phyloP scores from a whole-genome alignment of 2,329 filamentous ascomycete species.

The Keithomyces neogunnii region DNA sequence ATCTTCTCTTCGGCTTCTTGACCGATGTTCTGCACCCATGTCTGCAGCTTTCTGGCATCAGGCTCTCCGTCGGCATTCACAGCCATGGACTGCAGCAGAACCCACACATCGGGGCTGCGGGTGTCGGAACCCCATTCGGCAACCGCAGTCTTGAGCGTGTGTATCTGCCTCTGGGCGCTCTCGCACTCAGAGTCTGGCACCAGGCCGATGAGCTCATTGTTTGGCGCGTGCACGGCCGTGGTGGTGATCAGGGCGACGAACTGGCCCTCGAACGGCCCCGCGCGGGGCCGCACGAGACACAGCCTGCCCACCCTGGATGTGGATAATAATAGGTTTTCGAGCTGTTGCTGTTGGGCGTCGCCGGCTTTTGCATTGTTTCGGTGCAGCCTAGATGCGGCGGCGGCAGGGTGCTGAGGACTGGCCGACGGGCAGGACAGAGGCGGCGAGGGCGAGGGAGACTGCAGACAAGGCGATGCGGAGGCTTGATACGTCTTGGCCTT shows the following conservation, averaged over 20 bases:
- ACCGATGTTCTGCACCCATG: conserved; percentile 46
- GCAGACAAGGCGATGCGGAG: conserved; percentile 3
- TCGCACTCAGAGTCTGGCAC: conserved; percentile 26
- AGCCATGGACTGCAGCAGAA: conserved; percentile 38
- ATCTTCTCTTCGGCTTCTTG: conserved; percentile 37
- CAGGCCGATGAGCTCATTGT: conserved; percentile 21
- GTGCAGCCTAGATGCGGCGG: conserved; percentile 1
- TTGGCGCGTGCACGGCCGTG: conserved; percentile 8
- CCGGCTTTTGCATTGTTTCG: neutral
- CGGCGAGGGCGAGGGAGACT: neutral
- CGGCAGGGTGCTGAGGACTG: neutral
- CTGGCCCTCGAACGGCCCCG: conserved; percentile 41
- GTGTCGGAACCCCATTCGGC: conserved; percentile 23
- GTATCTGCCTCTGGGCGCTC: conserved; percentile 32
- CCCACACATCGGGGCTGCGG: conserved; percentile 37
- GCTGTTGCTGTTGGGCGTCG: conserved; percentile 2
- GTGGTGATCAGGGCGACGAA: conserved; percentile 39
- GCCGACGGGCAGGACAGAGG: neutral
- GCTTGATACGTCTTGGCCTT: neutral
- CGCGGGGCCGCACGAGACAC: conserved; percentile 36
- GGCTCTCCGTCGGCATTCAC: conserved; percentile 28
- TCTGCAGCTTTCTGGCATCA: conserved; percentile 37
- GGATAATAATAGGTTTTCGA: conserved; percentile 31
- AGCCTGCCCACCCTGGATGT: conserved; percentile 32
- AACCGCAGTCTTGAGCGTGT: conserved; percentile 31